Conservation (phyloP, 192 early-diverging fungal genomes). For the Podila horticola region DNA sequence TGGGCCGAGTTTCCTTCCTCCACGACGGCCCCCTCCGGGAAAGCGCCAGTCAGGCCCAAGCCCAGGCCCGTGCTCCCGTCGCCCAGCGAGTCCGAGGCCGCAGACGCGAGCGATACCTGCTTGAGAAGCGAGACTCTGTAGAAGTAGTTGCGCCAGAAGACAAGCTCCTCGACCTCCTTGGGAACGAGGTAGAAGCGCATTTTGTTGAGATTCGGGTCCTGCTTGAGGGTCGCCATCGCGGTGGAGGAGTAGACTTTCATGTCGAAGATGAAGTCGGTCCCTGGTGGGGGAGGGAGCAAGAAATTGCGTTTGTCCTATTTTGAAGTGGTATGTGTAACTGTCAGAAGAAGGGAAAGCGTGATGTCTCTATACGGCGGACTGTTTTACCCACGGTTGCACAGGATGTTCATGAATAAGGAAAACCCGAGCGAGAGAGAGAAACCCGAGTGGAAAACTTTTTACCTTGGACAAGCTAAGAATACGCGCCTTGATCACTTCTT, state of each 20-base stretch:
- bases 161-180: conserved; percentile 67
- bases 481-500: conserved; percentile 58
- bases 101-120: conserved; percentile 55
- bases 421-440: too few species aligned
- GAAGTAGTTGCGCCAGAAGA: conserved; percentile 79
- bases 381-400: too few species aligned
- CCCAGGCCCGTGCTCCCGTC: not conserved
- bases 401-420: too few species aligned
- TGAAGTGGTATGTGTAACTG: too few species aligned
- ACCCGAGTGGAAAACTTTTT: too few species aligned
- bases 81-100: conserved; percentile 13
- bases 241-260: conserved; percentile 63
- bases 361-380: too few species aligned
- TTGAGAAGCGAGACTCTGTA: conserved; percentile 70
- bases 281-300: conserved; percentile 67
- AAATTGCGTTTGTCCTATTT: conserved; percentile 75
- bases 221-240: conserved; percentile 64
- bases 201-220: conserved; percentile 62
- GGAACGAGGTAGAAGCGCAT: conserved; percentile 78
- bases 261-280: conserved; percentile 70
- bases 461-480: conserved; percentile 63
- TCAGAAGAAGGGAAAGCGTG: too few species aligned
- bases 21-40: not conserved
- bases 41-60: not conserved
- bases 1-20: not conserved